Percentiles rank a stretch among this genome's conserved stretches.
phyloP scores from a whole-genome alignment of 192 early-diverging fungal species.

The Glomus cerebriforme region DNA sequence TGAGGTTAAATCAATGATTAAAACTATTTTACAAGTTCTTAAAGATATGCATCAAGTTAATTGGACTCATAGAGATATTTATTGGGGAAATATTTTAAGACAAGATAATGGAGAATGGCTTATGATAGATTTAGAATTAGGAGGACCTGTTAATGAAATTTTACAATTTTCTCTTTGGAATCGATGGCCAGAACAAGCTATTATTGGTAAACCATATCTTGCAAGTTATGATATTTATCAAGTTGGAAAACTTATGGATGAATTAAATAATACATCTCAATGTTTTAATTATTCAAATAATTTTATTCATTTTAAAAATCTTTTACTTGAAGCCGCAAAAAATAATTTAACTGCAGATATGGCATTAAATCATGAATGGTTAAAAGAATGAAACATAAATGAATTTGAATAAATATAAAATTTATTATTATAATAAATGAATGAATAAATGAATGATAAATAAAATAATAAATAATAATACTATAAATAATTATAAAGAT shows the following conservation, averaged over 20 bases:
- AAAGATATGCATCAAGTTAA: conserved; percentile 3
- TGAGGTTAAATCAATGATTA: neutral
- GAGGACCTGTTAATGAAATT: neutral
- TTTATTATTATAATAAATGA: no score
- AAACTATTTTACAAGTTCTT: conserved; percentile 4
- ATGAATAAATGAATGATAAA: no score
- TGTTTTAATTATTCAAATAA: neutral
- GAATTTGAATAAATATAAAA: no score
- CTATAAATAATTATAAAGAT: neutral
- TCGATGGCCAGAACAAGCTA: conserved; percentile 9
- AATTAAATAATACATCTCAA: neutral
- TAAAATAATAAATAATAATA: no score
- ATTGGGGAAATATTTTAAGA: conserved; percentile 18
- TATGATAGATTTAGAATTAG: conserved; percentile 13
- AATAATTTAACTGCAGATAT: neutral
- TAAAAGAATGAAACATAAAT: neutral
- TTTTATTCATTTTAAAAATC: neutral
- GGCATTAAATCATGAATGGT: neutral
- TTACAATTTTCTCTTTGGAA: conserved; percentile 3
- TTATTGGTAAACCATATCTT: neutral
- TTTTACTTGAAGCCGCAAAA: neutral
- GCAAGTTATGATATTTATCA: conserved; percentile 11
- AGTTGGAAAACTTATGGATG: neutral
- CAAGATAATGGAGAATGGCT: conserved; percentile 7
- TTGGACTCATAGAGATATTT: conserved; percentile 16